A percentile compares a stretch with the other conserved stretches of the same genome.
These are phyloP conservation scores for Penicillium atrosanguineum DNA, from an alignment of 495 filamentous ascomycete species.

Conservation along the genomic window DNA sequence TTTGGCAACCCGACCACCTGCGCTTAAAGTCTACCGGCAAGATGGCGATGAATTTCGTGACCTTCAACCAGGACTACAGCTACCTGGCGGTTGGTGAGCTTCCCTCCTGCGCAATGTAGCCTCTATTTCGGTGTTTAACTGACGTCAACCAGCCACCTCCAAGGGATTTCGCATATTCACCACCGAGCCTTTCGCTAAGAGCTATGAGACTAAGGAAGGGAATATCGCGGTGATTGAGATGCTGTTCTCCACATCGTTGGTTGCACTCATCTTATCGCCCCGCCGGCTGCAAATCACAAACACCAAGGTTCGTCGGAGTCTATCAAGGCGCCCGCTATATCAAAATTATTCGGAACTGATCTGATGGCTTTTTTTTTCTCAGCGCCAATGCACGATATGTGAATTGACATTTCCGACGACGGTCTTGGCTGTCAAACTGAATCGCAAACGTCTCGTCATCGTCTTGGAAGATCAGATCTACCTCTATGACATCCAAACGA, in stretches of 20 bases:
- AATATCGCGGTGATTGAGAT: constrained; percentile 96
- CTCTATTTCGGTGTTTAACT: constrained; percentile 13
- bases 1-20: neutral
- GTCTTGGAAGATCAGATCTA: constrained; percentile 95
- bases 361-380: constrained; percentile 12
- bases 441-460: constrained; percentile 89
- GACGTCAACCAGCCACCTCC: constrained; percentile 63
- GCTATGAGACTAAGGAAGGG: constrained; percentile 87
- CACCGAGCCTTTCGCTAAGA: constrained; percentile 91
- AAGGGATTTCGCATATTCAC: constrained; percentile 94
- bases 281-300: constrained; percentile 91
- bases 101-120: neutral
- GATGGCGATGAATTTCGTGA: constrained; percentile 92
- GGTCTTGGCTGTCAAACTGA: constrained; percentile 87
- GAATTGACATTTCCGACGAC: constrained; percentile 96
- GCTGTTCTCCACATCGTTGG: constrained; percentile 98
- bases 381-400: constrained; percentile 95
- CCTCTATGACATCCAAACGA: constrained; percentile 96
- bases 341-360: constrained; percentile 1
- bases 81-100: constrained; percentile 83
- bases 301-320: constrained; percentile 71
- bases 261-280: constrained; percentile 87
- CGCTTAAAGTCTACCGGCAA: constrained; percentile 19
- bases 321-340: neutral
- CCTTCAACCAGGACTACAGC: constrained; percentile 98